Conservation (phyloP, 2,329 filamentous ascomycete genomes). For the Alternaria ethzedia region DNA sequence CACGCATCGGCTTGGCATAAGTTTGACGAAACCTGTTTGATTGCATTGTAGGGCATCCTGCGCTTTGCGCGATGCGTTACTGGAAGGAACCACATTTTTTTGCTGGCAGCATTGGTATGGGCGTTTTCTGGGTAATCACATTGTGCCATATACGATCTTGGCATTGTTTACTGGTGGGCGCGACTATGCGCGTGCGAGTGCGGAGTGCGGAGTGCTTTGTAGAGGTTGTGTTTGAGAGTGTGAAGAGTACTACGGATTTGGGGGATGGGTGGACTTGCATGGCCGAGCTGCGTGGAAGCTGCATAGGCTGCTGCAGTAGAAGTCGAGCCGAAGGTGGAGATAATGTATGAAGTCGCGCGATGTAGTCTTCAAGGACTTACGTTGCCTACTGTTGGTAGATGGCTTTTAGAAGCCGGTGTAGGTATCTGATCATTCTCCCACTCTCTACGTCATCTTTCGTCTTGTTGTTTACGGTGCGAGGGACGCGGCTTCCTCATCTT, state of each 20-base stretch:
- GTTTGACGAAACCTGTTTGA: slow-evolving; percentile 33
- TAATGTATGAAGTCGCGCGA: neutral
- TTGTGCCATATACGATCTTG: slow-evolving; percentile 19
- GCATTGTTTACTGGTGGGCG: slow-evolving; percentile 6
- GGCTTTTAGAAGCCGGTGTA: neutral
- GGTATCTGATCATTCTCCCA: neutral
- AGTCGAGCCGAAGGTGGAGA: neutral
- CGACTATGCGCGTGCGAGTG: neutral
- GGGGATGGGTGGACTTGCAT: neutral
- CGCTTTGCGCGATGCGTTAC: neutral
- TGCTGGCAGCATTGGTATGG: slow-evolving; percentile 11
- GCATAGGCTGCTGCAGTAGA: neutral
- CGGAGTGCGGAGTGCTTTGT: neutral
- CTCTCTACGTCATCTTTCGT: neutral
- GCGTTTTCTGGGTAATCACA: slow-evolving; percentile 20
- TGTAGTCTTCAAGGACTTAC: neutral
- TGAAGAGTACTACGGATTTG: neutral
- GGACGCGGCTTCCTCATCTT: neutral
- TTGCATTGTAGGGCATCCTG: slow-evolving; percentile 5
- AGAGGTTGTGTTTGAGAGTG: neutral
- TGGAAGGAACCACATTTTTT: slow-evolving; percentile 1
- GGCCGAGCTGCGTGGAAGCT: neutral
- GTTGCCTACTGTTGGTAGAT: neutral
- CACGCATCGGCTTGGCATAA: slow-evolving; percentile 18
- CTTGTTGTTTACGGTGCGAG: neutral